Evolutionary conservation across 345 rosid genomes (phyloP).

Genomic region (Eucalyptus coolabah): DNA sequence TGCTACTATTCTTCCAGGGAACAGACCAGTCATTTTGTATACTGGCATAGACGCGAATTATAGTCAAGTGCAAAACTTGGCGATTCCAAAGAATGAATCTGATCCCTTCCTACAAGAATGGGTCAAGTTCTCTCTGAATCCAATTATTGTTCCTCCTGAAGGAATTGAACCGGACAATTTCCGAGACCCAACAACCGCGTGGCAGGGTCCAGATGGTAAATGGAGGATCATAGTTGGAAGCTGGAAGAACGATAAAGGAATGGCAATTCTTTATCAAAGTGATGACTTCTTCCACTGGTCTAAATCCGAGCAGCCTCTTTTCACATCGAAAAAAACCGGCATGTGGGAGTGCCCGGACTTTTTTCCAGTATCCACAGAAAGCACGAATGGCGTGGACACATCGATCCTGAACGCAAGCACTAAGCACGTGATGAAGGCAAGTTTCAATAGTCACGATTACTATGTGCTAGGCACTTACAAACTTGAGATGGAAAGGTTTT

Average conservation of each 20-base stretch:
- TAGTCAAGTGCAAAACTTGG: conserved; percentile 53
- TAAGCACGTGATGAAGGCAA: conserved; percentile 50
- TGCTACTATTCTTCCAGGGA: conserved; percentile 44
- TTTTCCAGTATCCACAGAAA: conserved; percentile 25
- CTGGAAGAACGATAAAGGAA: conserved; percentile 11
- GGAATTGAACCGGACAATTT: conserved; percentile 24
- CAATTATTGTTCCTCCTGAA: conserved; percentile 34
- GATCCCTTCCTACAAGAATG: conserved; percentile 59
- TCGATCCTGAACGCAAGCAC: conserved; percentile 12
- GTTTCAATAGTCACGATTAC: conserved; percentile 32
- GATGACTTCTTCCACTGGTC: conserved; percentile 37
- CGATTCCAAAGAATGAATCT: conserved; percentile 31
- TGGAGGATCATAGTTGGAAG: conserved; percentile 36
- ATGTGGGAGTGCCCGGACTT: conserved; percentile 79
- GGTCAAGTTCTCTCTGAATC: conserved; percentile 41
- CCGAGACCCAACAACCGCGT: conserved; percentile 64
- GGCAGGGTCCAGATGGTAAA: conserved; percentile 28
- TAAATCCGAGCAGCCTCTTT: conserved; percentile 13
- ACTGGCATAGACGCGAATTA: conserved; percentile 32
- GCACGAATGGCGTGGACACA: conserved; percentile 31
- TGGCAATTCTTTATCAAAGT: conserved; percentile 31
- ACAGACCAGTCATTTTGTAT: conserved; percentile 44
- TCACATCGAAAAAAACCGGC: conserved; percentile 11
- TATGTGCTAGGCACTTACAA: conserved; percentile 43
- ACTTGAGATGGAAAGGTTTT: conserved; percentile 19